phyloP scores from a whole-genome alignment of 2,329 filamentous ascomycete species.

The Cladosporium sp. region DNA sequence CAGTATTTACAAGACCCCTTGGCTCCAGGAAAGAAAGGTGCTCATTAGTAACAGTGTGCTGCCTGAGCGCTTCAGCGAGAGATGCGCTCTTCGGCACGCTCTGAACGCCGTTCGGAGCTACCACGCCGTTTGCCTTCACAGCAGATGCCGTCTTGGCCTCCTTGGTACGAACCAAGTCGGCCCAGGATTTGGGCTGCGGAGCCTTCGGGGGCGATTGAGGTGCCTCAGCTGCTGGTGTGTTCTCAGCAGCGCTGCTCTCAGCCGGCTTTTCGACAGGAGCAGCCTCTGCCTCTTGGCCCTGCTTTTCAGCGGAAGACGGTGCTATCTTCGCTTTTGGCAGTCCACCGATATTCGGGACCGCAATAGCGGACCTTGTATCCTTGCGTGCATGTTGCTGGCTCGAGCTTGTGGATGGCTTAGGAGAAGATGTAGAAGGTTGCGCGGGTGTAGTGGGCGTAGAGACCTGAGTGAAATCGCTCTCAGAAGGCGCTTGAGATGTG shows the following conservation, averaged over 20 bases:
- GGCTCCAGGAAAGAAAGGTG: conserved; percentile 83
- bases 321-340: conserved; percentile 38
- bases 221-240: conserved; percentile 27
- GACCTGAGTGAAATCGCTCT: conserved; percentile 39
- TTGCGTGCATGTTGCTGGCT: conserved; percentile 29
- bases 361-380: conserved; percentile 40
- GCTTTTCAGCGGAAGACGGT: conserved; percentile 33
- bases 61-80: conserved; percentile 68
- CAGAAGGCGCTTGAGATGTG: conserved; percentile 53
- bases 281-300: conserved; percentile 1
- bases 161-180: conserved; percentile 57
- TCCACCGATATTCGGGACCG: conserved; percentile 48
- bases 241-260: background rate
- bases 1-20: conserved; percentile 88
- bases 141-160: conserved; percentile 27
- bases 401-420: conserved; percentile 27
- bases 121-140: conserved; percentile 20
- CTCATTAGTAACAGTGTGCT: conserved; percentile 61
- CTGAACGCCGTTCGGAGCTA: conserved; percentile 28
- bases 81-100: conserved; percentile 45
- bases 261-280: background rate
- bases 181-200: conserved; percentile 54
- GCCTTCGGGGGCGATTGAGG: conserved; percentile 36
- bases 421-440: conserved; percentile 23
- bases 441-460: conserved; percentile 46